A percentile compares a stretch with the other conserved stretches of the same genome.
Evolutionary conservation across 768 basidiomycete species (phyloP).

Genomic region (Lentinula sp.): DNA sequence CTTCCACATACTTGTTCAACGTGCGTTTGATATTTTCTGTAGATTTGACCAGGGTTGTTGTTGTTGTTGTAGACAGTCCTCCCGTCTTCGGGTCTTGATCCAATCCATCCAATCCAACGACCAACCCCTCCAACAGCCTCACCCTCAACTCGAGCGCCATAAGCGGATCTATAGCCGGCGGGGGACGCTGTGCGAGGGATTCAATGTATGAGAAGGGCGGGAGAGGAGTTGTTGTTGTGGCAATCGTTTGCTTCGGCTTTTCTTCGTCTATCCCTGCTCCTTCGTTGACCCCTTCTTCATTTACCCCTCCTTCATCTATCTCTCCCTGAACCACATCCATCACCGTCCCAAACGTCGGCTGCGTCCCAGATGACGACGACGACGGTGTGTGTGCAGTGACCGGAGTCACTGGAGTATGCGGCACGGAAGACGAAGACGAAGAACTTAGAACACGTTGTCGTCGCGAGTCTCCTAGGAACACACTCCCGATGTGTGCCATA

Average conservation of each 20-base stretch:
- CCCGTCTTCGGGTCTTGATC: slow-evolving; percentile 9
- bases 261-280: neutral
- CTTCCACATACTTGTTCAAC: slow-evolving; percentile 52
- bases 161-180: slow-evolving; percentile 48
- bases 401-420: slow-evolving; percentile 23
- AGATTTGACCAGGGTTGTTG: slow-evolving; percentile 47
- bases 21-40: slow-evolving; percentile 56
- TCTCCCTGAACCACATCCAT: neutral
- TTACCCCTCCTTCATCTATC: no score
- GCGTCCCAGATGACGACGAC: slow-evolving; percentile 26
- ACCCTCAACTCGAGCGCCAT: slow-evolving; percentile 72
- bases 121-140: slow-evolving; percentile 74
- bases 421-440: slow-evolving; percentile 41
- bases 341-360: slow-evolving; percentile 14
- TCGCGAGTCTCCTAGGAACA: slow-evolving; percentile 74
- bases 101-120: slow-evolving; percentile 55
- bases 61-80: slow-evolving; percentile 21
- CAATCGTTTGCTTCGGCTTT: neutral
- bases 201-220: neutral
- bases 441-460: slow-evolving; percentile 59
- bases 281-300: neutral
- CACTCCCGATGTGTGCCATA: slow-evolving; percentile 65
- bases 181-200: slow-evolving; percentile 3
- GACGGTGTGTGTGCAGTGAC: slow-evolving; percentile 22
- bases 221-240: neutral